Base-by-base conservation (phyloP, 306 rosid genomes). In the Dryas drummondii region DNA sequence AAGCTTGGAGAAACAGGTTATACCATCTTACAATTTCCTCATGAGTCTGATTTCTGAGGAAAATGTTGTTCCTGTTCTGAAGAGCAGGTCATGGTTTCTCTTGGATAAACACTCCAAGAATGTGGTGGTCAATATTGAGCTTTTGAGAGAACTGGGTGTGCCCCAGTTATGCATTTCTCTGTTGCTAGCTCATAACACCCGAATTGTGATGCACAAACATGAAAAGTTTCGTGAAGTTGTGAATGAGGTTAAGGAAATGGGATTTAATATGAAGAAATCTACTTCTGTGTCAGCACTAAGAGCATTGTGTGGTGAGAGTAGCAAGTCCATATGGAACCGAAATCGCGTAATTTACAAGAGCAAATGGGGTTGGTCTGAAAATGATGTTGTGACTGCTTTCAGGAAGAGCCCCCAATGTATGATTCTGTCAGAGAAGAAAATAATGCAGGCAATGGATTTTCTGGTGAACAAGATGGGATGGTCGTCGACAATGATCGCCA, bases 341-440 rank as follows among this genome's bases (percentile, higher is more conserved):
- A 89, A 84, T 67, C 68, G 86, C 8, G 68, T 68, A 5, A 54
- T 48, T 44, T 91, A 12, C 45, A 87, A n/a, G 54, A 54, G 70
- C 75, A 82, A 42, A 40, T 91, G 91, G 92, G 97, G 94, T 12
- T 91, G 82, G 84, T 69, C 85, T 5, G 84, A 89, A 11, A 87
- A 84, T 8, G 78, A 75, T 5, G 54, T 80, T 19, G 37, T 48
- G 4, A 12, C 46, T 13, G 89, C 87, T 4, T 89, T 87, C 68
- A 32, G 41, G 62, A 83, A 4, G 80, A 42, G 42, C 5, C 94
- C 97, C 1, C 19, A 59, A 3, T 81, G 80, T 68, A 78, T 89
- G 85, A 13, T 40, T 45, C 2, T 22, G 3, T 86, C 87, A 0
- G 63, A 55, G 56, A 74, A 80, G 27, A 87, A 89, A 70, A 74